Conservation (phyloP, 2,329 filamentous ascomycete genomes). For the Verticillium longisporum region DNA sequence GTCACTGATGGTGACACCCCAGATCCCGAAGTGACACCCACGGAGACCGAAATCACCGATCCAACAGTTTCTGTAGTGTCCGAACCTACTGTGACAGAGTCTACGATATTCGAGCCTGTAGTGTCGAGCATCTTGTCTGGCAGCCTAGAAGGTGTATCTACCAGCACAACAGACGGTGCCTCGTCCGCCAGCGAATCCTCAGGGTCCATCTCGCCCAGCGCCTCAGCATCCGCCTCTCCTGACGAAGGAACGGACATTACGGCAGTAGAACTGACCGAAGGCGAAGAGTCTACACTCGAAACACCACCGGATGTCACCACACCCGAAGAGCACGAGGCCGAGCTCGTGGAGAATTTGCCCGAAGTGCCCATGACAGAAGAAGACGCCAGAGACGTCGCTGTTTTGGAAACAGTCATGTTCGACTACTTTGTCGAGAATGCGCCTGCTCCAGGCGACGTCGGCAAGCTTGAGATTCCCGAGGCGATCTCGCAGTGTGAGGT, state of each 20-base stretch:
- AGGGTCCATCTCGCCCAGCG: not conserved
- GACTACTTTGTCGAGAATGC: not conserved
- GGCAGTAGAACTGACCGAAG: not conserved
- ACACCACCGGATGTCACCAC: not conserved
- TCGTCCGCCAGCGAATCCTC: not conserved
- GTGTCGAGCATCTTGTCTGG: not conserved
- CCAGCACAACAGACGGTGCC: not conserved
- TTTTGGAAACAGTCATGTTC: not conserved
- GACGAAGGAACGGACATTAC: not conserved
- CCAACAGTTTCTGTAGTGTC: not conserved
- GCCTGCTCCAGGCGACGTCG: not conserved
- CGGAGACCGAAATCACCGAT: not conserved
- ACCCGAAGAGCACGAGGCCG: not conserved
- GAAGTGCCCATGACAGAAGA: not conserved
- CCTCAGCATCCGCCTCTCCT: not conserved
- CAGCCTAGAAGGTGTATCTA: not conserved
- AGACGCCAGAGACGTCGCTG: not conserved
- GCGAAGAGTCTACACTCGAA: not conserved
- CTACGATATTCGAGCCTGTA: not conserved
- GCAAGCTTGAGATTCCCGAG: not conserved
- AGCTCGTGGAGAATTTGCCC: not conserved
- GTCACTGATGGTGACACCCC: not conserved
- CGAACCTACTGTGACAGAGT: not conserved
- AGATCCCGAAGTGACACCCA: not conserved
- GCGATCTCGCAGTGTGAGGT: not conserved